These are phyloP conservation scores for Diacronema lutheri DNA, from an alignment of 78 protist genomes.

Conservation along the genomic window DNA sequence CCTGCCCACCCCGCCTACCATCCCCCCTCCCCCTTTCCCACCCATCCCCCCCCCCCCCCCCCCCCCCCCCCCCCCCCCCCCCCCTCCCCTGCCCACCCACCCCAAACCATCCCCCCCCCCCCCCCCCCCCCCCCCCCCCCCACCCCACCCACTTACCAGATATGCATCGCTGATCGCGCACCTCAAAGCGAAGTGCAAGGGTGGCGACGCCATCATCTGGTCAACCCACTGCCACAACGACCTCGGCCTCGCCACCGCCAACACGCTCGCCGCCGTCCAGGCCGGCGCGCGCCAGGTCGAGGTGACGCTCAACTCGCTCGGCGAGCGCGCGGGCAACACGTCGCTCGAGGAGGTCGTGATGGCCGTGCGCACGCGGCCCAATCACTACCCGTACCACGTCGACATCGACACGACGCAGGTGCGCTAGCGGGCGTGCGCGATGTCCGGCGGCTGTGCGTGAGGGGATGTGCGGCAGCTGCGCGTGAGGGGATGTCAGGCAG, in stretches of 20 bases:
- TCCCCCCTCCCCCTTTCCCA: too few species aligned
- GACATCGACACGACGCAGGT: constrained; percentile 37
- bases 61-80: too few species aligned
- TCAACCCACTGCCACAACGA: constrained; percentile 77
- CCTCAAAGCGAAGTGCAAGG: constrained; percentile 14
- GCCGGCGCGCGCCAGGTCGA: constrained; percentile 51
- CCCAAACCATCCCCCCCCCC: too few species aligned
- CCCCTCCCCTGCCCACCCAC: too few species aligned
- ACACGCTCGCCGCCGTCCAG: constrained; percentile 52
- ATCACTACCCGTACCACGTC: constrained; percentile 6
- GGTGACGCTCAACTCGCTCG: constrained; percentile 65
- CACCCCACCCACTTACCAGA: too few species aligned
- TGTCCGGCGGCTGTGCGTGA: too few species aligned
- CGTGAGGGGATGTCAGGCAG: too few species aligned
- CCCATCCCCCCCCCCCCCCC: too few species aligned
- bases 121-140: too few species aligned
- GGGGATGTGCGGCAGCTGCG: too few species aligned
- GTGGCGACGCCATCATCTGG: constrained; percentile 32
- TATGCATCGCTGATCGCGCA: not conserved
- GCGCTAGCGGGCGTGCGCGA: too few species aligned
- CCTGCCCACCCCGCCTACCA: too few species aligned
- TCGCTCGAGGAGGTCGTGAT: constrained; percentile 69
- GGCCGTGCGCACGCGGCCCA: constrained; percentile 47
- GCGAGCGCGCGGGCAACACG: constrained; percentile 72
- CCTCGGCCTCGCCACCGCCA: constrained; percentile 66